A percentile compares a stretch with the other conserved stretches of the same genome.
Conservation (phyloP, 345 rosid genomes). For the Brassica rapa region DNA sequence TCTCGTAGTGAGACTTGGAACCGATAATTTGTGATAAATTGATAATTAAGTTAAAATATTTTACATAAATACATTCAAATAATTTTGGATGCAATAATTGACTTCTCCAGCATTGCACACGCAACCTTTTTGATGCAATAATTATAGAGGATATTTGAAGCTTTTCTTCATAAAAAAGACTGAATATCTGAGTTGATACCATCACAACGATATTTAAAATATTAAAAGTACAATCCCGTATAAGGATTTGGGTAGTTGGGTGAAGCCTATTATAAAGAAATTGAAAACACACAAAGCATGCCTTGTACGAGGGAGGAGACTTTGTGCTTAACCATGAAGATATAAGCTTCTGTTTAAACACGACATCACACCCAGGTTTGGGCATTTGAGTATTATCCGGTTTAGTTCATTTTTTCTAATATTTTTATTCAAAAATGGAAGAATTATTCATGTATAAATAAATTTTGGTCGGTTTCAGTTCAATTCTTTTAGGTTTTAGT, state of each 20-base stretch:
- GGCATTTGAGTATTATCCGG: background rate
- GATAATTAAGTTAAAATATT: background rate
- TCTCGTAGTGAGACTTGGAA: background rate
- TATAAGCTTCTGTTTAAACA: background rate
- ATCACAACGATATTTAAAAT: background rate
- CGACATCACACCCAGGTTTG: background rate
- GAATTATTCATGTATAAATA: background rate
- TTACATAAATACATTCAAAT: background rate
- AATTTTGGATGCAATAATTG: background rate
- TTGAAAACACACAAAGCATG: background rate
- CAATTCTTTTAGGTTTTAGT: background rate
- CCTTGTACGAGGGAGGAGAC: background rate
- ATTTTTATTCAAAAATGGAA: background rate
- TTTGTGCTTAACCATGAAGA: background rate
- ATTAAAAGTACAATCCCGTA: background rate
- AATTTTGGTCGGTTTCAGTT: background rate
- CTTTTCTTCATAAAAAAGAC: background rate
- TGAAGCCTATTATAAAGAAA: background rate
- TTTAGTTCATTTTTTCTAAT: background rate
- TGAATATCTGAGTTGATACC: background rate
- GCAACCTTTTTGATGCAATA: background rate
- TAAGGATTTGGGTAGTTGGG: background rate
- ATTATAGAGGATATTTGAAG: background rate
- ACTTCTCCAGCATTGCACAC: background rate
- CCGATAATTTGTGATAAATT: background rate